Evolutionary conservation across 306 rosid genomes (phyloP), one percentile per base, ranked within the genome.

Genomic region (Betula pendula): DNA sequence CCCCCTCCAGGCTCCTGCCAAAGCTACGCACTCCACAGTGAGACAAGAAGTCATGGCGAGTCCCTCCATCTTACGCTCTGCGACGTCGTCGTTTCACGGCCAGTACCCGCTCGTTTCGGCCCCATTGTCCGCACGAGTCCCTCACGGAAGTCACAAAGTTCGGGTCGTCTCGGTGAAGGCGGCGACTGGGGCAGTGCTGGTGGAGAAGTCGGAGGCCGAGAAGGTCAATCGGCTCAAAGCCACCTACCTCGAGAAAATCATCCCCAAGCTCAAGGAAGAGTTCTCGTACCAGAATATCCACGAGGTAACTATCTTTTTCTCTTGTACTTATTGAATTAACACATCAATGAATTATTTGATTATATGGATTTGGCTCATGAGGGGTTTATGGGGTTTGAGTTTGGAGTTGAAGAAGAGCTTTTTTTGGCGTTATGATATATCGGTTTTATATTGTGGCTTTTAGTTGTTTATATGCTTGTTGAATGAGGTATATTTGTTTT

Each of bases 191-290:
- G 65, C 80, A 58, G 96, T 88, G 68, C 77, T 95, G 77, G 97
- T 95, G 42, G 99, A 92, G 86, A 95, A 90, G 81, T 72, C 95
- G 9, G 99, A 95, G 51, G 77, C 93, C 2, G 93, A 90, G 83
- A 89, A 82, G 43, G 74, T 81, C 79, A 38, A 29, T 40, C 87
- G 99, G 72, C 94, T 92, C 70, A 95, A 85, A 73, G 16, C 85
- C 35, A 85, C 84, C 63, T 95, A 95, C 88, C 77, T 38, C 29
- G 90, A 89, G 53, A 89, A 86, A 81, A 85, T 95, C 35, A 58
- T 95, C 47, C 99, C 96, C 24, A 49, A 87, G 85, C 99, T 95
- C 70, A 85, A 77, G 85, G 99, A 92, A 68, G 99, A 95, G 82
- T 95, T 95, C 81, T 87, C 92, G 29, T 95, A 95, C 85, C 51